Conservation (phyloP, 2,329 filamentous ascomycete species). For the Paraconiothyrium brasiliense region DNA sequence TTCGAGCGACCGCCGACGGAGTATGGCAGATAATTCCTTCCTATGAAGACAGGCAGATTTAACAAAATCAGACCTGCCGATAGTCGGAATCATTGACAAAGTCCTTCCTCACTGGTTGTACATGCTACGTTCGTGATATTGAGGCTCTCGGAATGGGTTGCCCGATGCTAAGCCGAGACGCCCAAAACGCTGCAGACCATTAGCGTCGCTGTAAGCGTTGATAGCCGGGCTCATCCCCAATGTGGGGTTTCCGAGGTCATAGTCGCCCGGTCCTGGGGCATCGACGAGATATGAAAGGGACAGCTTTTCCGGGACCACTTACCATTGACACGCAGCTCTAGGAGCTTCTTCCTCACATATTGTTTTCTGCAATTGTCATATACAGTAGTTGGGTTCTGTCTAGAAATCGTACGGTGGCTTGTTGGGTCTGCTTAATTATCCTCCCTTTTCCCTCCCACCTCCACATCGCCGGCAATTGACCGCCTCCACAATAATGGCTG, state of each 20-base stretch:
- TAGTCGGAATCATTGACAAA: neutral
- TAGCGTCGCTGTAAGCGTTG: constrained; percentile 10
- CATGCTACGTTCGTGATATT: neutral
- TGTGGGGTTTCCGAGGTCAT: constrained; percentile 12
- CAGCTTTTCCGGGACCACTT: constrained; percentile 17
- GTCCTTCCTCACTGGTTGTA: neutral
- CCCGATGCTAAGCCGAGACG: constrained; percentile 5
- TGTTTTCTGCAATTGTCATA: neutral
- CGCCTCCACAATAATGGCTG: constrained; percentile 50
- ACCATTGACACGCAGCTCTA: constrained; percentile 7
- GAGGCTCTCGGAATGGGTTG: constrained; percentile 4
- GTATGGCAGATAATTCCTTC: too few species aligned
- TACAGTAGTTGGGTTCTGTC: neutral
- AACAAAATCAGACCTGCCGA: neutral
- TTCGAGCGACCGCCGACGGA: too few species aligned
- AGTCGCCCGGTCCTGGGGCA: constrained; percentile 4
- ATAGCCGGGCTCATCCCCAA: constrained; percentile 13
- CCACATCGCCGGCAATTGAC: constrained; percentile 25
- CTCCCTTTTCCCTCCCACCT: constrained; percentile 9
- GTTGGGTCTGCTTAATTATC: constrained; percentile 16
- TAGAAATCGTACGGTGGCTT: neutral
- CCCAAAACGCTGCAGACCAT: constrained; percentile 4
- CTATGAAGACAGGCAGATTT: neutral
- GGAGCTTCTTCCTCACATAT: neutral
- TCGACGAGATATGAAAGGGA: constrained; percentile 16